phyloP scores from a whole-genome alignment of 805 yeast genomes.

The Pichia cephalocereana region DNA sequence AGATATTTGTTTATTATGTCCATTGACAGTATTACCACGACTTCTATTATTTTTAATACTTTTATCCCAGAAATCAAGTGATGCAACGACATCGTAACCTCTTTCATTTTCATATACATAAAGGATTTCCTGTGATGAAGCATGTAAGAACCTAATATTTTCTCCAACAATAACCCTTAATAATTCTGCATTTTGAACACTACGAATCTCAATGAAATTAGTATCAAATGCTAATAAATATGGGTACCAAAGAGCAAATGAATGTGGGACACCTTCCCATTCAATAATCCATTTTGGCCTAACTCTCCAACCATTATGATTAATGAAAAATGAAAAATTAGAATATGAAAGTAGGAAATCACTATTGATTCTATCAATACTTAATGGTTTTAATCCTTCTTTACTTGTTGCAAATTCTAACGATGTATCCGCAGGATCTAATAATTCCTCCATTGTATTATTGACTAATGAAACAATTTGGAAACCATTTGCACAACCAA shows the following conservation, averaged over 20 bases:
- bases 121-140: slow-evolving; percentile 85
- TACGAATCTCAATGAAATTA: slow-evolving; percentile 84
- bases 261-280: slow-evolving; percentile 96
- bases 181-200: slow-evolving; percentile 79
- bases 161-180: slow-evolving; percentile 88
- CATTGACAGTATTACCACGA: slow-evolving; percentile 2
- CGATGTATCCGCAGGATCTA: slow-evolving; percentile 98
- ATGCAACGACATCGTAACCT: slow-evolving; percentile 88
- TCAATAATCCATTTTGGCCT: slow-evolving; percentile 87
- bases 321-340: slow-evolving; percentile 90
- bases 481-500: slow-evolving; percentile 95
- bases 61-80: slow-evolving; percentile 78
- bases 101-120: slow-evolving; percentile 86
- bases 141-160: slow-evolving; percentile 79
- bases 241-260: slow-evolving; percentile 90
- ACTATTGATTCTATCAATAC: slow-evolving; percentile 81
- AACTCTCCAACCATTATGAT: slow-evolving; percentile 93
- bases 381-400: slow-evolving; percentile 73
- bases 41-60: slow-evolving; percentile 19
- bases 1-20: background rate
- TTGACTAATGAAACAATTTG: slow-evolving; percentile 85
- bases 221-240: slow-evolving; percentile 85
- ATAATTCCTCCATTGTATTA: slow-evolving; percentile 75
- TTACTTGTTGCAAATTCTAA: slow-evolving; percentile 83
- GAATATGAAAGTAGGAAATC: slow-evolving; percentile 85